Evolutionary conservation across 2,329 filamentous ascomycete species (phyloP).

Genomic region (Pseudogymnoascus pannorum): DNA sequence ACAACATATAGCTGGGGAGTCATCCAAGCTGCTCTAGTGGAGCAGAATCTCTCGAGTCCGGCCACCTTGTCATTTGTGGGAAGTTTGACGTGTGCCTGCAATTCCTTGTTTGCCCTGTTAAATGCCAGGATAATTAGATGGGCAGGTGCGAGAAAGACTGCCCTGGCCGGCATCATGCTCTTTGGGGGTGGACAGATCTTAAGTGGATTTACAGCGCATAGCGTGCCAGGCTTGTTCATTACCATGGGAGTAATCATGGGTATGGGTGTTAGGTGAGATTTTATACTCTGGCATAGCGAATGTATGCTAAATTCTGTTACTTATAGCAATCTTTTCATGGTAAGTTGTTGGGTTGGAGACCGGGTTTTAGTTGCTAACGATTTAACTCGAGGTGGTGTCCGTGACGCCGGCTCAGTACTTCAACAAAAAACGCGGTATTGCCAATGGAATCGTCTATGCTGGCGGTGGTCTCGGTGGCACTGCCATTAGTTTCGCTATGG

Average conservation of each 20-base stretch:
- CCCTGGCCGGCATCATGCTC: constrained; percentile 41
- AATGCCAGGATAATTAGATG: constrained; percentile 44
- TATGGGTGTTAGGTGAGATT: constrained; percentile 34
- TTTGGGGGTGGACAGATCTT: constrained; percentile 43
- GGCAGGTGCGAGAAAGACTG: constrained; percentile 41
- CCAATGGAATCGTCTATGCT: constrained; percentile 47
- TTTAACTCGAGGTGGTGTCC: constrained; percentile 36
- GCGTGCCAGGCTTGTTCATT: constrained; percentile 41
- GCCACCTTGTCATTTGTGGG: constrained; percentile 53
- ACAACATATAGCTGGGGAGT: constrained; percentile 54
- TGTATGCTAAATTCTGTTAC: background rate
- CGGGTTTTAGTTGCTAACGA: constrained; percentile 25
- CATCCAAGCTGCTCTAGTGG: constrained; percentile 48
- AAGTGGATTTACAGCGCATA: constrained; percentile 39
- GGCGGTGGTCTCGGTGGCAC: constrained; percentile 51
- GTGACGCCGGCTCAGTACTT: constrained; percentile 49
- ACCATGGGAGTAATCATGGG: constrained; percentile 42
- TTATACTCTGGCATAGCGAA: background rate
- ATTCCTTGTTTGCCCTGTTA: constrained; percentile 44
- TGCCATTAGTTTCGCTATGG: constrained; percentile 41
- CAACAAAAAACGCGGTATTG: constrained; percentile 43
- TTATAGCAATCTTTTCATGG: constrained; percentile 21
- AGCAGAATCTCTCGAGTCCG: constrained; percentile 39
- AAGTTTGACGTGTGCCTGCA: constrained; percentile 42
- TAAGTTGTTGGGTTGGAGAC: constrained; percentile 10